Percentiles rank a stretch among this genome's conserved stretches.
Evolutionary conservation across 2,329 filamentous ascomycete genomes (phyloP).

Genomic region (Daldinia eschscholtzii): DNA sequence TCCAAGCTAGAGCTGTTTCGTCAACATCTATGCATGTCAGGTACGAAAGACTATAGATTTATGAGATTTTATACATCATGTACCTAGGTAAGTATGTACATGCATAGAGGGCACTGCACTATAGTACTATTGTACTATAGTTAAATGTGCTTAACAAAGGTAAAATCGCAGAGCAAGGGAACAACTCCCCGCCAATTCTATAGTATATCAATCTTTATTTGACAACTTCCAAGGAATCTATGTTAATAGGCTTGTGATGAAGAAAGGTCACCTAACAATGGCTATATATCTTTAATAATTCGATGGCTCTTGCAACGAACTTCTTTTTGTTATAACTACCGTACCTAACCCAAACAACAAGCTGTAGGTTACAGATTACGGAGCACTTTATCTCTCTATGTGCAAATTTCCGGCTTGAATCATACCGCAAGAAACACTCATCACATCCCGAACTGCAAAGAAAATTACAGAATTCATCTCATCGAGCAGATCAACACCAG

Average conservation of each 20-base stretch:
- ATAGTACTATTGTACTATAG: too few relatives aligned
- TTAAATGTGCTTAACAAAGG: too few relatives aligned
- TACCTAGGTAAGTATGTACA: not conserved
- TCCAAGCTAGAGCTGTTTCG: conserved; percentile 33
- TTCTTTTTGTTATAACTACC: not conserved
- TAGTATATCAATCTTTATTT: not conserved
- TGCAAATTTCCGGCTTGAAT: not conserved
- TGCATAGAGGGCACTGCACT: not conserved
- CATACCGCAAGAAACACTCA: conserved; percentile 5
- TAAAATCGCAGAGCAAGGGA: too few relatives aligned
- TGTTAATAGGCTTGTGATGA: not conserved
- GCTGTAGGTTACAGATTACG: not conserved
- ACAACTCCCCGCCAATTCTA: not conserved
- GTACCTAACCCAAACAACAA: not conserved
- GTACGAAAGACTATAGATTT: conserved; percentile 32
- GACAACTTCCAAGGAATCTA: not conserved
- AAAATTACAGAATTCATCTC: conserved; percentile 6
- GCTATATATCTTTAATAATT: not conserved
- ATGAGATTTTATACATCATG: not conserved
- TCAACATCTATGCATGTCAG: conserved; percentile 30
- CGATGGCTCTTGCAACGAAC: not conserved
- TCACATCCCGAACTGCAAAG: not conserved
- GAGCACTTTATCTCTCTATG: not conserved
- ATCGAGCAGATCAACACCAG: conserved; percentile 2
- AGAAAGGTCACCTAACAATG: not conserved